Evolutionary conservation across 2,329 filamentous ascomycete genomes (phyloP), one percentile per base, ranked within the genome.

Genomic region (Colletotrichum noveboracense): DNA sequence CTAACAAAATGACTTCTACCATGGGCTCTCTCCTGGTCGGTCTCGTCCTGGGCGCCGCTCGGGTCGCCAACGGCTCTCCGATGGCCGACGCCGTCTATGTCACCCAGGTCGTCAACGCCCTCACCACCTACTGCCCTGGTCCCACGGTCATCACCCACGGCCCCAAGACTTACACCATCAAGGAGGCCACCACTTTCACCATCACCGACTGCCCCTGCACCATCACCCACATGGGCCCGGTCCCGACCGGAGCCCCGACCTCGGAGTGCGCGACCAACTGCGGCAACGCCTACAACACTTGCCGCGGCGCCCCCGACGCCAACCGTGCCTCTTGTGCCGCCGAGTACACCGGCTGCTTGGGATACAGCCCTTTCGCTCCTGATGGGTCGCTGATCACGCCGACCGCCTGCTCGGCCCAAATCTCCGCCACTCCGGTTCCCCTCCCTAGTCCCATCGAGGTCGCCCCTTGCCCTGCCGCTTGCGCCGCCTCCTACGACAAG

Each of bases 181-280:
- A 88, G 67, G 85, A 87, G 81, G 87, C 91, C 77, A 83, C 89
- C 79, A 88, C 88, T 70, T 83, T 92, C 78, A 91, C 89, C 80
- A 87, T 93, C 72, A 88, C 86, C 56, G 85, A 90, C 81, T 90
- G 89, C 83, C 88, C 88, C 74, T 90, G 88, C 85, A 89, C 88
- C 65, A 30, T 55, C 52, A 70, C 71, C 24, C 30, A 69, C 71
- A 30, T 38, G 26, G 55, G 71, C 26, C 65, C 55, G 2, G 14
- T 32, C 12, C 66, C 56, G 16, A 60, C 56, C 16, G 56, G 56
- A n/a, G 16, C 5, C 16, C 2, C 56, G 18, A 7, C 24, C 56
- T 60, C 56, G 8, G 56, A 30, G 56, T 60, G 56, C 56, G 56
- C 56, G 56, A 60, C 56, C 26, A 60, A 28, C 56, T 60, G 56